Evolutionary conservation across 768 basidiomycete genomes (phyloP), one percentile per base, ranked within the genome.

Genomic region (Amanita rubescens): DNA sequence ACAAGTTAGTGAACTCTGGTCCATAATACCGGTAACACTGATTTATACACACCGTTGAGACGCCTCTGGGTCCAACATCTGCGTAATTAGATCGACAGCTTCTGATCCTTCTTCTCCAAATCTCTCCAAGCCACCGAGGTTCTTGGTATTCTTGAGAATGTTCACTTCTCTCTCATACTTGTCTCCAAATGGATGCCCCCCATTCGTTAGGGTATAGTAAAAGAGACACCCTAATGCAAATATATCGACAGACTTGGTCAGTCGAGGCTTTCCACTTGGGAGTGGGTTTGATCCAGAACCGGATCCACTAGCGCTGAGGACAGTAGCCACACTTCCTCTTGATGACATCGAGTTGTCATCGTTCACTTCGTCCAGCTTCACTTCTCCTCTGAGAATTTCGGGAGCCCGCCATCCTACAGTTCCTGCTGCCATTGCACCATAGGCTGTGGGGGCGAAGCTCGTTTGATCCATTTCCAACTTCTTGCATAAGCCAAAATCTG

Each of bases 351-450:
- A 84, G 54, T 79, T 73, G 49, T 87, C 85, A 54, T 84, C 84
- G 5, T 71, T 70, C 17, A 79, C 69, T 27, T 94, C 93, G 61
- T 96, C 90, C 55, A 97, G 75, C 66, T 90, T 90, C 53, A 99
- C 95, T 51, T 96, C 92, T 2, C 95, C 95, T 20, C 90, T 76
- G 42, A 99, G 70, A 58, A 97, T 94, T 71, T 99, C 96, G 0
- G 96, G 96, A 0, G 96, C 96, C 4, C 96, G 82, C 92, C 96
- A 99, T 1, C 96, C 96, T 17, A 94, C 87, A 0, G 94, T 95
- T 12, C 96, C 96, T 9, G 90, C 93, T 19, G 81, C 90, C 72
- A 90, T 82, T 30, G 87, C 81, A 5, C 95, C 92, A 62, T 94
- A 87, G 14, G 84, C 82, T 0, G 95, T 97, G 1, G 94, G 95